These are phyloP conservation scores for Ophiostoma perfectum DNA, from an alignment of 2,329 filamentous ascomycete genomes.

Conservation along the genomic window DNA sequence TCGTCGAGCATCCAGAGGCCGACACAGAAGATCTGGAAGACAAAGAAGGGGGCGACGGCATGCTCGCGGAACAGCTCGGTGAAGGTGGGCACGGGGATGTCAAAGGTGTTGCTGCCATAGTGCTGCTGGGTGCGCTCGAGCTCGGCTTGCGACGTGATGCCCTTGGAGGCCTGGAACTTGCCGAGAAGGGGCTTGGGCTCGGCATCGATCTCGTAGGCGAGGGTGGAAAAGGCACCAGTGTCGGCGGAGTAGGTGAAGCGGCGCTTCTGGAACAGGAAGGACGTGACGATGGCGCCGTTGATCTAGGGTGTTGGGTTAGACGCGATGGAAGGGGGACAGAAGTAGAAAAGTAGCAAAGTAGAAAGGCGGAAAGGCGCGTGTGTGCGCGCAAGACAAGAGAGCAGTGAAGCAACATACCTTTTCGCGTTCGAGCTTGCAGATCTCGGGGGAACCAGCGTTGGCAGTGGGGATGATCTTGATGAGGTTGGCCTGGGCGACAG, in stretches of 20 bases:
- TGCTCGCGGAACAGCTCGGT: constrained; percentile 96
- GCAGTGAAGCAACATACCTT: constrained; percentile 34
- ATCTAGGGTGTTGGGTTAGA: constrained; percentile 34
- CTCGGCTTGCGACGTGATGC: constrained; percentile 68
- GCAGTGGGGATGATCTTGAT: constrained; percentile 90
- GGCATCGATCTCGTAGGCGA: constrained; percentile 76
- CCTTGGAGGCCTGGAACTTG: constrained; percentile 72
- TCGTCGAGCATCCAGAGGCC: constrained; percentile 98
- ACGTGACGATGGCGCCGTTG: constrained; percentile 68
- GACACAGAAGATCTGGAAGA: constrained; percentile 98
- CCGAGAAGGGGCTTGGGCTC: constrained; percentile 76
- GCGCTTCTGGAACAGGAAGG: constrained; percentile 97
- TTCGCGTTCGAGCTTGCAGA: constrained; percentile 75
- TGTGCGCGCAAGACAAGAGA: background rate
- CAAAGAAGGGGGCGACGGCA: constrained; percentile 96
- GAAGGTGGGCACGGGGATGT: constrained; percentile 95
- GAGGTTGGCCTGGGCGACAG: constrained; percentile 67
- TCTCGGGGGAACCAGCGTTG: constrained; percentile 85
- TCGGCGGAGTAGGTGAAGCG: constrained; percentile 79
- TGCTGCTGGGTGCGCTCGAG: constrained; percentile 78
- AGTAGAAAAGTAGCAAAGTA: background rate
- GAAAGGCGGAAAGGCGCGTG: background rate
- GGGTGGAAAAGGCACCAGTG: constrained; percentile 69
- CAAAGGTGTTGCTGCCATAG: constrained; percentile 93
- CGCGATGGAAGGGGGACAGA: background rate